Evolutionary conservation across 768 basidiomycete species (phyloP).

Genomic region (Kwoniella sp.): DNA sequence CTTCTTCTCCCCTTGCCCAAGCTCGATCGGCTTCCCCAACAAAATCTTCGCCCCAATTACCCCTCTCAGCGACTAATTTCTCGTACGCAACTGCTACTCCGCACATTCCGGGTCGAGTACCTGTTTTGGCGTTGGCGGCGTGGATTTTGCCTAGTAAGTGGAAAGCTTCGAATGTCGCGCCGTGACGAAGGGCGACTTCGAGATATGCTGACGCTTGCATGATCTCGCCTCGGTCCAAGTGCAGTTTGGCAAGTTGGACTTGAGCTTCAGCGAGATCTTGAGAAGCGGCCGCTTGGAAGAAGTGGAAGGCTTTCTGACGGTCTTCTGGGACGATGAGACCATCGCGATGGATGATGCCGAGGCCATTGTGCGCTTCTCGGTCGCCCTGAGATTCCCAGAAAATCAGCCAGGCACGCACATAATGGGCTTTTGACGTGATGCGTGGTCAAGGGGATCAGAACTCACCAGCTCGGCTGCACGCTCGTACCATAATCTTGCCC

Average conservation of each 20-base stretch:
- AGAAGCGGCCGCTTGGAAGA: constrained; percentile 77
- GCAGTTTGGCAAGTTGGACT: constrained; percentile 78
- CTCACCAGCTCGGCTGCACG: constrained; percentile 62
- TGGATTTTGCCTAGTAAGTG: constrained; percentile 89
- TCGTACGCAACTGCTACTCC: constrained; percentile 88
- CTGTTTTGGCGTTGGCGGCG: constrained; percentile 61
- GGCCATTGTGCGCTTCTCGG: constrained; percentile 81
- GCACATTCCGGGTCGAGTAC: constrained; percentile 65
- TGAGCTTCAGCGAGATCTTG: constrained; percentile 91
- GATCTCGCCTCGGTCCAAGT: constrained; percentile 67
- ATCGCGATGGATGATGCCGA: constrained; percentile 91
- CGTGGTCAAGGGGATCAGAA: constrained; percentile 1
- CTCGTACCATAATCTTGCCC: constrained; percentile 93
- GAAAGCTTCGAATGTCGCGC: constrained; percentile 91
- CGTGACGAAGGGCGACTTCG: constrained; percentile 77
- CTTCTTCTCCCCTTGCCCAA: constrained; percentile 70
- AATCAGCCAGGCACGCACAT: background rate
- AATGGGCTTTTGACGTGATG: background rate
- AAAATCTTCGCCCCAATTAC: constrained; percentile 79
- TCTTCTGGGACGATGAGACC: constrained; percentile 74
- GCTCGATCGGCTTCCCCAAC: constrained; percentile 69
- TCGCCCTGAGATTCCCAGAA: constrained; percentile 63
- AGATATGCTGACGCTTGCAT: constrained; percentile 71
- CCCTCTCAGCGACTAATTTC: constrained; percentile 88
- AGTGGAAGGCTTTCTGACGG: constrained; percentile 63